Conservation (phyloP, 2,329 filamentous ascomycete species). For the Chrysoporthe austroafricana region DNA sequence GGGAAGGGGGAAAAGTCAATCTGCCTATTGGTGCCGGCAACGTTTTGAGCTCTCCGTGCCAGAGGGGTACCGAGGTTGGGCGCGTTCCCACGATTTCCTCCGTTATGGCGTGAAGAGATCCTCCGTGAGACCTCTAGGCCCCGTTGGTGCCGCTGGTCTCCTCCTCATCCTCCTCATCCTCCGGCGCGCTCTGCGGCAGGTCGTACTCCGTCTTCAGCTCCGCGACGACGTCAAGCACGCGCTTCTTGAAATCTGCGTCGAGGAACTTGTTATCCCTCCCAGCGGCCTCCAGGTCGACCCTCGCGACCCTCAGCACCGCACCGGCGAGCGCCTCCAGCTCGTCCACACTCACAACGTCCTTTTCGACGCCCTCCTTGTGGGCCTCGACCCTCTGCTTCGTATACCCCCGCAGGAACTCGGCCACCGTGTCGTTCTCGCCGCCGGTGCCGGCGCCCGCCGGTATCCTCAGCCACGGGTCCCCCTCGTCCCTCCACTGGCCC, state of each 20-base stretch:
- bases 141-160: constrained; percentile 1
- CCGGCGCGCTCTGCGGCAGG: constrained; percentile 24
- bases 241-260: constrained; percentile 22
- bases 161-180: constrained; percentile 12
- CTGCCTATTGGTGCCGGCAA: no score
- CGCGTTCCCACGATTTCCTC: background rate
- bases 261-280: constrained; percentile 25
- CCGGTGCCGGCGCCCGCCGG: constrained; percentile 8
- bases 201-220: constrained; percentile 23
- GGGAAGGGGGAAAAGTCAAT: no score
- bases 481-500: constrained; percentile 19
- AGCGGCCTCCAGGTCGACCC: constrained; percentile 29
- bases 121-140: background rate
- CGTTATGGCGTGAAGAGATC: background rate
- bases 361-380: constrained; percentile 16
- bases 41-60: background rate
- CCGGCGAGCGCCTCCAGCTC: constrained; percentile 27
- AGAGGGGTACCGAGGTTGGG: background rate
- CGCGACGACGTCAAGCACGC: constrained; percentile 21
- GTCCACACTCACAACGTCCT: constrained; percentile 22
- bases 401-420: constrained; percentile 28
- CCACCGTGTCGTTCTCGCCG: constrained; percentile 22
- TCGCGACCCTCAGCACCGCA: constrained; percentile 27
- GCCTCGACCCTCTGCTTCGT: constrained; percentile 21
- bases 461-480: constrained; percentile 30